Base-by-base conservation (phyloP, 768 basidiomycete genomes). In the Chalciporus pseudorubinellus region DNA sequence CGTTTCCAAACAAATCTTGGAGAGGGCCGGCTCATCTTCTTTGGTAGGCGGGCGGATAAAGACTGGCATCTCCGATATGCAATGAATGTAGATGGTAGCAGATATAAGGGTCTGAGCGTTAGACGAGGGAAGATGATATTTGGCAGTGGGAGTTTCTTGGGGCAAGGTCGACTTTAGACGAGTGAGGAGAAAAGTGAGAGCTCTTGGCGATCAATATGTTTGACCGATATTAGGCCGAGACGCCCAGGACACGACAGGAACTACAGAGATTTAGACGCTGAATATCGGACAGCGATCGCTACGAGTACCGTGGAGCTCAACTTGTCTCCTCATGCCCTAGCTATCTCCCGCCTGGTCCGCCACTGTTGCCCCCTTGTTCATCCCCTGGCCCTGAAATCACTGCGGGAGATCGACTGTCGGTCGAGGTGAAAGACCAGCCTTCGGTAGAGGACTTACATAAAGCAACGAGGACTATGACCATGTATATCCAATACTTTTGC, bases 401-500 rank as follows among this genome's bases (percentile, higher is more conserved):
- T 69, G 44, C 18, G 14, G 28, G 19, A 44, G 33, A 26, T 42
- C 22, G 51, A 7, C 10, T 12, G 26, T 45, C 24, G 44, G 28
- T 11, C 14, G 9, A 33, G 2, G 16, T n/a, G 34, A 26, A 54
- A 24, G 14, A 29, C 44, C 8, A 16, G 20, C 21, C 13, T 26
- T 4, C 38, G 20, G 22, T 36, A 44, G 4, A 19, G 12, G 47
- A 78, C 84, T 68, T 62, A 89, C 85, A 47, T 16, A 87, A 61
- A 39, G 83, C 79, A 16, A 87, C 62, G 10, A 86, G 66, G 39
- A 80, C 66, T 3, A 82, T 76, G 38, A 77, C 71, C 33, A 91
- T 79, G 60, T 92, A 93, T 68, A 93, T 74, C 93, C 93, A 95
- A 68, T 95, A 95, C 66, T 93, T 94, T 62, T 91, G 87, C 38